phyloP scores from a whole-genome alignment of 768 basidiomycete genomes.

The Lentinula sp. region DNA sequence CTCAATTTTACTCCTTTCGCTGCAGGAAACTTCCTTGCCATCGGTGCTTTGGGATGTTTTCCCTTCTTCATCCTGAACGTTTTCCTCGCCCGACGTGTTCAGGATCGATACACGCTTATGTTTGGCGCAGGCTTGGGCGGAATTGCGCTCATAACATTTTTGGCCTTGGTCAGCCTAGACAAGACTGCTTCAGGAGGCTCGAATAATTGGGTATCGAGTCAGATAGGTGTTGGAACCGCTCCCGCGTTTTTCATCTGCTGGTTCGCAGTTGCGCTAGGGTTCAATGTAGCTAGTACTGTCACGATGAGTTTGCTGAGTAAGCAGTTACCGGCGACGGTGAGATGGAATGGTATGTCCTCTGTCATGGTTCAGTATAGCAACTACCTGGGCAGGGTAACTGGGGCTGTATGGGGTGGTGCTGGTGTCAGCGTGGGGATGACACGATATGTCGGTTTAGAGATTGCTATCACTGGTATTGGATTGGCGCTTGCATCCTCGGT shows the following conservation, averaged over 20 bases:
- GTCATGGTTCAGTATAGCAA: slow-evolving; percentile 66
- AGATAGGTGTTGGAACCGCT: not conserved
- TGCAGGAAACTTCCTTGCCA: slow-evolving; percentile 66
- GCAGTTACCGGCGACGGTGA: slow-evolving; percentile 46
- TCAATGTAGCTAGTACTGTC: slow-evolving; percentile 67
- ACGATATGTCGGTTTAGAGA: slow-evolving; percentile 52
- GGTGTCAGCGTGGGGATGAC: slow-evolving; percentile 43
- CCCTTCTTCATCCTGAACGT: slow-evolving; percentile 65
- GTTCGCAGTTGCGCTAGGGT: slow-evolving; percentile 63
- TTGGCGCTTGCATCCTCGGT: slow-evolving; percentile 44
- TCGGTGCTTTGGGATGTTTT: slow-evolving; percentile 55
- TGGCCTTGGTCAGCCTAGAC: slow-evolving; percentile 36
- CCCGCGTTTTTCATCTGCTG: slow-evolving; percentile 31
- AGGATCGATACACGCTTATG: slow-evolving; percentile 56
- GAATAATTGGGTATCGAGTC: not conserved
- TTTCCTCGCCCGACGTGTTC: slow-evolving; percentile 46
- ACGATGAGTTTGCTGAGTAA: slow-evolving; percentile 64
- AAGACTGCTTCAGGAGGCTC: slow-evolving; percentile 25
- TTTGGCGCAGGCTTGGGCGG: slow-evolving; percentile 45
- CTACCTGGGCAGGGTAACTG: slow-evolving; percentile 57
- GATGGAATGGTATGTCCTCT: slow-evolving; percentile 53
- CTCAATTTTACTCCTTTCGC: slow-evolving; percentile 41
- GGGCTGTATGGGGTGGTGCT: slow-evolving; percentile 64
- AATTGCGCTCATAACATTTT: slow-evolving; percentile 44
- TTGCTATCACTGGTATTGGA: slow-evolving; percentile 55